Evolutionary conservation across 108 stramenopile genomes (phyloP).

Genomic region (Conticribra guillardii): DNA sequence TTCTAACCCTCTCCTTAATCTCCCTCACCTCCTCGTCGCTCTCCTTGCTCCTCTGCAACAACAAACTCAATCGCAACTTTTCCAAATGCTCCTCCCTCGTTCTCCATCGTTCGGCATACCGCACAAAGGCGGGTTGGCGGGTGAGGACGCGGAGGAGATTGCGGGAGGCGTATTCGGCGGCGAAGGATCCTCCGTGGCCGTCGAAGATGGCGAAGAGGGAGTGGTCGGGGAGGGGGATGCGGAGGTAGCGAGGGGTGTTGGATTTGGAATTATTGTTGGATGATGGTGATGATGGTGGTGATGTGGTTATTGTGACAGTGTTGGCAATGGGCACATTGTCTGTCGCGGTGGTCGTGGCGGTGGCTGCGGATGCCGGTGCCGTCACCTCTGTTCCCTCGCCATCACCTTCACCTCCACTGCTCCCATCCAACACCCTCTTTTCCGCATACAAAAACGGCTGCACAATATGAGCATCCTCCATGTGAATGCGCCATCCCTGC

Average conservation of each 20-base stretch:
- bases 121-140: slow-evolving; percentile 42
- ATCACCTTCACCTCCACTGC: slow-evolving; percentile 5
- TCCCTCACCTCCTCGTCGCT: slow-evolving; percentile 42
- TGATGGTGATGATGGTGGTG: not conserved
- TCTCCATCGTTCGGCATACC: slow-evolving; percentile 56
- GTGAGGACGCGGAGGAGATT: slow-evolving; percentile 60
- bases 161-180: slow-evolving; percentile 59
- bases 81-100: slow-evolving; percentile 19
- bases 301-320: too few relatives aligned
- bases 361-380: too few relatives aligned
- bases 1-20: slow-evolving; percentile 28
- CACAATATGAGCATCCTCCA: slow-evolving; percentile 87
- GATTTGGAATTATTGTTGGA: slow-evolving; percentile 1
- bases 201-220: slow-evolving; percentile 81
- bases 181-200: slow-evolving; percentile 82
- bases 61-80: slow-evolving; percentile 2
- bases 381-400: not conserved
- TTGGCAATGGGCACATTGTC: too few relatives aligned
- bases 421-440: slow-evolving; percentile 9
- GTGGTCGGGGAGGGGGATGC: slow-evolving; percentile 54
- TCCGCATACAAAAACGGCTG: slow-evolving; percentile 52
- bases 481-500: slow-evolving; percentile 91
- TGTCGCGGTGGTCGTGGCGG: too few relatives aligned
- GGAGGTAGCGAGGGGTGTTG: slow-evolving; percentile 20
- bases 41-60: slow-evolving; percentile 28